Base-by-base conservation (phyloP, 352 stramenopile genomes). In the Globisporangium spiculum region DNA sequence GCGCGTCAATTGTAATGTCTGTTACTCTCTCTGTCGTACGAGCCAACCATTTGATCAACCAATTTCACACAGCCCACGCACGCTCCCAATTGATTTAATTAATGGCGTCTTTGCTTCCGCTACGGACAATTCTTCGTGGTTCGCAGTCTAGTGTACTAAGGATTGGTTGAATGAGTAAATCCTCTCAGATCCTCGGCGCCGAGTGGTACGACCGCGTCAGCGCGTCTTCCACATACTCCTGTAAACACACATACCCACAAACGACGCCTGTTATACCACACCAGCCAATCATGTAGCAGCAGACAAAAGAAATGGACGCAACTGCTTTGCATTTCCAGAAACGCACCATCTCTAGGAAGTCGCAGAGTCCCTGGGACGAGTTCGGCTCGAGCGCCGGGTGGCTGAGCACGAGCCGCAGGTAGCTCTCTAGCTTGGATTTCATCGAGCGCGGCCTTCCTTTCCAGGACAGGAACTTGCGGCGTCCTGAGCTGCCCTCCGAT, bases 341-440 rank as follows among this genome's bases (percentile, higher is more conserved):
- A 60, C 66, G 62, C 34, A 91, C 84, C 78, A 93, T 83, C 16
- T 93, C 84, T 14, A 93, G 66, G 27, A 93, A 93, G 54, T 93
- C 84, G 44, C 84, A 93, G 7, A 93, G 71, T 24, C 78, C 81
- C 62, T 86, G 80, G 9, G 73, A 89, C 10, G 81, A 63, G 48
- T 86, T 76, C 6, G 83, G 78, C 60, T 86, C 80, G 38, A 91
- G 71, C 46, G 72, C 75, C 2, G 74, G 77, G 46, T 89, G 73
- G 52, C 66, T 72, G 3, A 93, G 72, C 56, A 91, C 81, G 34
- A 80, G 67, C 30, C 79, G 78, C 24, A 91, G 61, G 65, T 88
- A 93, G 50, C 61, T 76, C 66, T 93, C 84, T 20, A 93, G 77
- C n/a, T 79, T 75, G 62, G 76, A 72, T 69, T 91, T 93, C 62